Conservation (phyloP, 176 grass and related monocot genomes). For the Eremochloa ophiuroides region DNA sequence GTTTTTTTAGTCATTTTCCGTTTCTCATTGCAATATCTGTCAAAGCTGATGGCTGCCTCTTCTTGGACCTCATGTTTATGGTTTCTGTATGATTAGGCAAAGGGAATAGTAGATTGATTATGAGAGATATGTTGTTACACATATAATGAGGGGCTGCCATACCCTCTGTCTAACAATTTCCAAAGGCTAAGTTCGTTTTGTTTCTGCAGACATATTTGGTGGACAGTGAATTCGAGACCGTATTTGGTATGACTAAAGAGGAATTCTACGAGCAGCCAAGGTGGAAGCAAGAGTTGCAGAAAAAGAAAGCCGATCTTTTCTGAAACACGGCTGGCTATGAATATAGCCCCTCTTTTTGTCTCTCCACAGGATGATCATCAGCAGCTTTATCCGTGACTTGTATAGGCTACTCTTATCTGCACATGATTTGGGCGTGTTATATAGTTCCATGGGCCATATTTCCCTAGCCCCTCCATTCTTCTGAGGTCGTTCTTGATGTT, state of each 20-base stretch:
- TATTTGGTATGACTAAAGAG: conserved; percentile 67
- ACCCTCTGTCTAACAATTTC: too few species aligned
- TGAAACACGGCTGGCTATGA: conserved; percentile 20
- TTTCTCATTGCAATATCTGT: neutral
- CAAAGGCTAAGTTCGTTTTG: conserved; percentile 8
- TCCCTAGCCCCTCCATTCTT: conserved; percentile 3
- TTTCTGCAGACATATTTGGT: conserved; percentile 85
- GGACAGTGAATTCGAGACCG: conserved; percentile 66
- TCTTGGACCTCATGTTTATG: neutral
- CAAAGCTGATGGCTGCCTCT: neutral
- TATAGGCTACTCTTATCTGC: conserved; percentile 51
- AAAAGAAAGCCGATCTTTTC: conserved; percentile 89
- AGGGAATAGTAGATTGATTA: too few species aligned
- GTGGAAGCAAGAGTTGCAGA: conserved; percentile 97
- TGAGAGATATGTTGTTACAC: too few species aligned
- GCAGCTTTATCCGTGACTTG: neutral
- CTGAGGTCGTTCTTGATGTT: conserved; percentile 16
- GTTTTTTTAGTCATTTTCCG: neutral
- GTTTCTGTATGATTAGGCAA: too few species aligned
- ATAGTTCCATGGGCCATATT: conserved; percentile 17
- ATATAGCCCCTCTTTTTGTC: too few species aligned
- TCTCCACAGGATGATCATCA: too few species aligned
- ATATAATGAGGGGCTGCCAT: too few species aligned
- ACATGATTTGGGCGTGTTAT: conserved; percentile 33
- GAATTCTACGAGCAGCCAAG: conserved; percentile 87